A percentile compares a stretch with the other conserved stretches of the same genome.
These are phyloP conservation scores for Thyridium curvatum DNA, from an alignment of 2,329 filamentous ascomycete species.

Conservation along the genomic window DNA sequence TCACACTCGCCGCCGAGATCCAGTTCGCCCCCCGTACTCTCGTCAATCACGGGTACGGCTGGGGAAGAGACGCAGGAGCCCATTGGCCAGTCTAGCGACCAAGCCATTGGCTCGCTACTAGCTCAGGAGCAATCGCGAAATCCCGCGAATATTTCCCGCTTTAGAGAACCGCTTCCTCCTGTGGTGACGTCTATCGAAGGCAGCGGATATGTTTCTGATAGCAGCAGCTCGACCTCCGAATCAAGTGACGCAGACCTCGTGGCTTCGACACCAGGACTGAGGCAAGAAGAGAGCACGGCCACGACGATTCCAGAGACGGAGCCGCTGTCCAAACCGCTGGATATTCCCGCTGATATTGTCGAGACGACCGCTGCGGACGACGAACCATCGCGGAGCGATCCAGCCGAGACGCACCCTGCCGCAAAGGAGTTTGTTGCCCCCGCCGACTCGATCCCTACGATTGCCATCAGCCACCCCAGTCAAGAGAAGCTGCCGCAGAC, in stretches of 20 bases:
- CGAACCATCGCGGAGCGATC: not conserved
- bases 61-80: slow-evolving; percentile 20
- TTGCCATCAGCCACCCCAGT: slow-evolving; percentile 37
- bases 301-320: slow-evolving; percentile 9
- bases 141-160: slow-evolving; percentile 49
- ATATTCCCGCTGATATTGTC: not conserved
- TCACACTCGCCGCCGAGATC: slow-evolving; percentile 16
- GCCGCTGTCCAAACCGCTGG: not conserved
- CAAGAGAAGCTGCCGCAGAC: slow-evolving; percentile 8
- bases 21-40: slow-evolving; percentile 16
- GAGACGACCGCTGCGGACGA: not conserved
- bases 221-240: slow-evolving; percentile 32
- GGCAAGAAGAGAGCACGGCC: slow-evolving; percentile 8
- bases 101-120: slow-evolving; percentile 49
- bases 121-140: slow-evolving; percentile 48
- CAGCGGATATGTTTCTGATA: slow-evolving; percentile 57
- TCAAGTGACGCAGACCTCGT: slow-evolving; percentile 26
- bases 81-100: slow-evolving; percentile 53
- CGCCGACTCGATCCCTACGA: slow-evolving; percentile 28
- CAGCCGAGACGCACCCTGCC: not conserved
- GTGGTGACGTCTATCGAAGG: slow-evolving; percentile 66
- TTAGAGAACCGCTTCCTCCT: slow-evolving; percentile 61
- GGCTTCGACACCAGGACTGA: slow-evolving; percentile 11
- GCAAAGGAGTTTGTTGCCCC: slow-evolving; percentile 5
- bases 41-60: slow-evolving; percentile 15